phyloP scores from a whole-genome alignment of 108 stramenopile genomes.

The Phaeodactylum tricornutum region DNA sequence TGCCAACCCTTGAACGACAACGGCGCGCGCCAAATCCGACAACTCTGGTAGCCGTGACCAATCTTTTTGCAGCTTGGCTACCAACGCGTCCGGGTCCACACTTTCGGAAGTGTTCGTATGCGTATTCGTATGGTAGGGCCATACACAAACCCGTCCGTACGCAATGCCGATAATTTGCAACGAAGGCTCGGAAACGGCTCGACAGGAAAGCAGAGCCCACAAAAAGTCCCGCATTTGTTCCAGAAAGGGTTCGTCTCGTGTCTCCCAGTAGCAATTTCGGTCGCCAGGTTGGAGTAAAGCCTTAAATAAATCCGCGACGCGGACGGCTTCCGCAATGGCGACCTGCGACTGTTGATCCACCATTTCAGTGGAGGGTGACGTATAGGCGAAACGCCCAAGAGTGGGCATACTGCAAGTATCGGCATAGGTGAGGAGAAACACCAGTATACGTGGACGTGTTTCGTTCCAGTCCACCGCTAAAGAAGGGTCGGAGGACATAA shows the following conservation, averaged over 20 bases:
- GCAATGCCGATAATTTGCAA: constrained; percentile 1
- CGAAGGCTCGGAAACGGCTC: neutral
- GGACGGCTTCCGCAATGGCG: neutral
- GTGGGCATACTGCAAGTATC: no score
- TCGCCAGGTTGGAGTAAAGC: no score
- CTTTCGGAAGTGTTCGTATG: neutral
- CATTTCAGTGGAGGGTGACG: no score
- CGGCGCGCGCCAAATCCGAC: constrained; percentile 8
- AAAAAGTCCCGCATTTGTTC: neutral
- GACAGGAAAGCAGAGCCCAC: neutral
- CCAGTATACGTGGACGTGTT: no score
- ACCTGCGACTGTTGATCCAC: no score
- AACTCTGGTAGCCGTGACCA: constrained; percentile 1
- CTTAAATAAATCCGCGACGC: neutral
- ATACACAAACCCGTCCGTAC: neutral
- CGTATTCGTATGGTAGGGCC: neutral
- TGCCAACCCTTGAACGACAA: constrained; percentile 14
- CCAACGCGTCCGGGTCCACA: neutral
- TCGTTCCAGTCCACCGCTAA: no score
- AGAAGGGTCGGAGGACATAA: no score
- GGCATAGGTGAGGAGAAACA: no score
- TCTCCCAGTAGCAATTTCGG: neutral
- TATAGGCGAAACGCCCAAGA: no score
- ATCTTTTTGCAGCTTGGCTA: neutral
- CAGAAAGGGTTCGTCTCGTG: neutral